Conservation (phyloP, 208 protist species). For the Entamoeba nuttalli region DNA sequence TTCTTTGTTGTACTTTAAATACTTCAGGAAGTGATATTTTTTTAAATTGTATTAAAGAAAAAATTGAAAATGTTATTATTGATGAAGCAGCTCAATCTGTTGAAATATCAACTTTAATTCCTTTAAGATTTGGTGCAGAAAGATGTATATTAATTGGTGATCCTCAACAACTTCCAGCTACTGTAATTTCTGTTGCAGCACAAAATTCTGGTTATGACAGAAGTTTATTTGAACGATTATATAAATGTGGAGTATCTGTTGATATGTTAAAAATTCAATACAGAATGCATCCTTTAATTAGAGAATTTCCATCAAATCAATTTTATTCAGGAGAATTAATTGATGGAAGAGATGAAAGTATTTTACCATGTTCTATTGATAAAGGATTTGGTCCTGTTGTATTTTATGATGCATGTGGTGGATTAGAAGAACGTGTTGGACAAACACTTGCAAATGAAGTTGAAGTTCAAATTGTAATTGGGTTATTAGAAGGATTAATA, state of each 20-base stretch:
- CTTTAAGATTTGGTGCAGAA: slow-evolving; percentile 43
- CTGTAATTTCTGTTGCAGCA: slow-evolving; percentile 38
- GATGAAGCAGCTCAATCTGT: slow-evolving; percentile 12
- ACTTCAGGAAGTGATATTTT: background rate
- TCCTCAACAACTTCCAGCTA: slow-evolving; percentile 64
- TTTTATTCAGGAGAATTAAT: background rate
- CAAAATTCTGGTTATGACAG: background rate
- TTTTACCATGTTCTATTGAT: background rate
- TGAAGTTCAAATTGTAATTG: background rate
- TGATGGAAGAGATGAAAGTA: background rate
- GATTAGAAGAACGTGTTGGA: background rate
- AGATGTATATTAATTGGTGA: slow-evolving; percentile 61
- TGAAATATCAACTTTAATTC: slow-evolving; percentile 52
- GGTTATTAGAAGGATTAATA: background rate
- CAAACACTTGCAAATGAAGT: background rate
- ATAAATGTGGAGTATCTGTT: background rate
- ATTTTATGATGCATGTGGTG: background rate
- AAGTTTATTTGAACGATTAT: background rate
- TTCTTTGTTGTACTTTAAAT: background rate
- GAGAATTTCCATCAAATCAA: background rate
- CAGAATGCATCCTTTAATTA: background rate
- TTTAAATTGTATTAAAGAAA: background rate
- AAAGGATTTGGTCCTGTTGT: too few species aligned
- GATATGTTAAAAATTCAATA: background rate
- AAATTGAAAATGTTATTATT: slow-evolving; percentile 15